phyloP scores from a whole-genome alignment of 192 early-diverging fungal genomes.

The Radiomyces spectabilis region DNA sequence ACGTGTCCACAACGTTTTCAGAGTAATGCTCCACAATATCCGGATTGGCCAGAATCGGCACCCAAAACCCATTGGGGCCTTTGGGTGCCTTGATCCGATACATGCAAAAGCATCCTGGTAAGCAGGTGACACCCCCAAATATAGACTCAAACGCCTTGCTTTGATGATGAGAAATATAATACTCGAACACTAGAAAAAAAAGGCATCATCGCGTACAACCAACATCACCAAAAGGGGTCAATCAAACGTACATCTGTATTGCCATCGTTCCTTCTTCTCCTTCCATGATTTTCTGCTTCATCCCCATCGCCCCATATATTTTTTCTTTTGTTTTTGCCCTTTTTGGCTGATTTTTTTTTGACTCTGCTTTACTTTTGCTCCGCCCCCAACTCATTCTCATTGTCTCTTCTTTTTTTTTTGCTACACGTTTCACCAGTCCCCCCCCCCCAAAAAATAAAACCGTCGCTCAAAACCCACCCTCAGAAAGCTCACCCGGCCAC shows the following conservation, averaged over 20 bases:
- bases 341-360: too few relatives aligned
- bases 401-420: too few relatives aligned
- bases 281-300: not conserved
- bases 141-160: conserved; percentile 88
- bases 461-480: conserved; percentile 3
- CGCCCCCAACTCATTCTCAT: too few relatives aligned
- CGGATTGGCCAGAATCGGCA: conserved; percentile 73
- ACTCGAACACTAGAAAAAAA: conserved; percentile 71
- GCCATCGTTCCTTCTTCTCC: not conserved
- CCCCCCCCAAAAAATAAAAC: too few relatives aligned
- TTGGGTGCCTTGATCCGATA: conserved; percentile 86
- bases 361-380: too few relatives aligned
- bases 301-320: too few relatives aligned
- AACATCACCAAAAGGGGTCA: not conserved
- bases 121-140: conserved; percentile 91
- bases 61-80: conserved; percentile 53
- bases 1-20: conserved; percentile 65
- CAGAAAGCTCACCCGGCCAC: not conserved
- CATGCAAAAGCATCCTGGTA: conserved; percentile 95
- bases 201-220: not conserved
- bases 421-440: too few relatives aligned
- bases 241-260: not conserved
- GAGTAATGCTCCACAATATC: conserved; percentile 77
- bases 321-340: too few relatives aligned
- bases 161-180: conserved; percentile 92